Conservation (phyloP, 2,329 filamentous ascomycete species). For the Elsinoe necatrix region DNA sequence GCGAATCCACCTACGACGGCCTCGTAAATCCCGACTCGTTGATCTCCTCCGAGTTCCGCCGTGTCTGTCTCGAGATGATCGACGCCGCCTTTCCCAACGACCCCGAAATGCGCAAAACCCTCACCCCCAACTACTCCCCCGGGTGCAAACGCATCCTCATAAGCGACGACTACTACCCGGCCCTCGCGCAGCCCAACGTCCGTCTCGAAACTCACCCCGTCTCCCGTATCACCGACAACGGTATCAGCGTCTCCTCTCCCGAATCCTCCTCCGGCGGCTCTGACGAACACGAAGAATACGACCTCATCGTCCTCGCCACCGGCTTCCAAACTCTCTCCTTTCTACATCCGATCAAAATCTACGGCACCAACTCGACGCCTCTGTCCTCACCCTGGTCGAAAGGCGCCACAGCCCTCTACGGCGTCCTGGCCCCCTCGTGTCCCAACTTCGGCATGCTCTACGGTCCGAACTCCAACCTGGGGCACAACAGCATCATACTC, state of each 20-base stretch:
- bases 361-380: constrained; percentile 36
- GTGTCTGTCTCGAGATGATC: constrained; percentile 33
- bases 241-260: constrained; percentile 41
- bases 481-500: constrained; percentile 52
- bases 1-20: constrained; percentile 41
- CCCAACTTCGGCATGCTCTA: constrained; percentile 52
- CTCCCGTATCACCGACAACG: constrained; percentile 37
- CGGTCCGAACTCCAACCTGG: constrained; percentile 49
- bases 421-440: constrained; percentile 43
- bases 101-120: constrained; percentile 44
- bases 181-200: constrained; percentile 41
- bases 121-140: constrained; percentile 46
- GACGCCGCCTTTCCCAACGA: constrained; percentile 40
- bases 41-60: constrained; percentile 36
- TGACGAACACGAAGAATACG: constrained; percentile 32
- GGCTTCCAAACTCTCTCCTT: constrained; percentile 53
- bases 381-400: constrained; percentile 47
- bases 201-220: constrained; percentile 45
- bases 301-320: constrained; percentile 50
- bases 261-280: too few species aligned
- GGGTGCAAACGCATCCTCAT: constrained; percentile 50
- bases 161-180: constrained; percentile 48
- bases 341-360: constrained; percentile 49
- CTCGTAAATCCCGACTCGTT: constrained; percentile 36
- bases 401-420: constrained; percentile 45